Base-by-base conservation (phyloP, 2,329 filamentous ascomycete genomes). In the Cercospora janseana region DNA sequence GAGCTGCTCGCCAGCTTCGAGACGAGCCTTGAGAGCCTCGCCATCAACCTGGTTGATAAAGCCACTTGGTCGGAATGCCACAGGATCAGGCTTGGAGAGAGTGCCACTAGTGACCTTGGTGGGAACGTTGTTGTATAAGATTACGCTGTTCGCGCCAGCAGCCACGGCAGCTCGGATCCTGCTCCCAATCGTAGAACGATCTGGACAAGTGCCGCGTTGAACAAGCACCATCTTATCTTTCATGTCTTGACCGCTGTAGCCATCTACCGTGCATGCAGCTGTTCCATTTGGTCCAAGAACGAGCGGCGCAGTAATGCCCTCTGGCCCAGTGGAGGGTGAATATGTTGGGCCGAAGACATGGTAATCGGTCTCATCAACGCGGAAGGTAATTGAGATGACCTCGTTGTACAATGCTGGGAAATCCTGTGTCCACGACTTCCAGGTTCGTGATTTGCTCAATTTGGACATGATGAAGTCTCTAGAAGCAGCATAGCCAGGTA, bases 51-150 rank as follows among this genome's bases (percentile, higher is more conserved):
- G 75, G 2, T 78, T 79, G 20, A 91, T 71, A 1, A 84, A 83
- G 51, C 89, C 82, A 1, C 82, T 87, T 1, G 86, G 80, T 5
- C 87, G 73, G 59, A 88, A 80, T 3, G 70, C 61, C 4, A 35
- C 43, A 0, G 43, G 43, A 38, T 46, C 43, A 2, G 4, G 72
- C 70, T 27, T 71, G 62, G 3, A 71, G 3, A 92, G 74, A 0
- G 87, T 91, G 28, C 86, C 87, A 7, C 56, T 46, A 8, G 43
- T 47, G 16, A 56, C 46, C 13, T 49, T 34, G 43, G 80, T 85
- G 1, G 77, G 69, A 2, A 82, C 80, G 58, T 83, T 85, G 73
- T 91, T 89, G 71, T 87, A 92, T 38, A 93, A 74, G 10, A 93
- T 71, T 1, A 83, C 85, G 2, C 83, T 87, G 3, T 80, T 68